phyloP scores from a whole-genome alignment of 305 asterid genomes.

The Solanum hybrid region DNA sequence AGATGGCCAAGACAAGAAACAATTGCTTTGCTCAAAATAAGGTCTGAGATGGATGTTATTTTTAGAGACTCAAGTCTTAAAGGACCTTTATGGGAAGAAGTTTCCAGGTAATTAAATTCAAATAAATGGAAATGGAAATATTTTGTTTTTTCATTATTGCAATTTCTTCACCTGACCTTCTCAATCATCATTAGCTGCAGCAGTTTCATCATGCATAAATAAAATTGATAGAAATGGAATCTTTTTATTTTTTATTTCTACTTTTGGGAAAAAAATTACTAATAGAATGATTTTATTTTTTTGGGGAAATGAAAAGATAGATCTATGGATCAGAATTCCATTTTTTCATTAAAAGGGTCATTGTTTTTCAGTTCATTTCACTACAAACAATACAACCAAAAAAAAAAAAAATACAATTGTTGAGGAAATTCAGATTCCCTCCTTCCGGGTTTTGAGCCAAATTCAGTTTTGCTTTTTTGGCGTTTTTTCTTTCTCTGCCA shows the following conservation, averaged over 20 bases:
- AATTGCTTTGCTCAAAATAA: conserved; percentile 59
- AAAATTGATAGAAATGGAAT: background rate
- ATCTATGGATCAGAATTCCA: conserved; percentile 27
- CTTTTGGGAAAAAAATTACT: background rate
- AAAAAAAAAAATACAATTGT: conserved; percentile 2
- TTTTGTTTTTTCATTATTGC: background rate
- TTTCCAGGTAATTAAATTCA: conserved; percentile 53
- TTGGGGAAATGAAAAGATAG: conserved; percentile 4
- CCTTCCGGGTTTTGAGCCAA: conserved; percentile 33
- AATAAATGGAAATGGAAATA: background rate
- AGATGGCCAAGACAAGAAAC: conserved; percentile 98
- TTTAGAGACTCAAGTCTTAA: conserved; percentile 83
- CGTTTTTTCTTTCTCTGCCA: conserved; percentile 30
- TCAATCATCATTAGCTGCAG: background rate
- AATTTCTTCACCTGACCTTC: background rate
- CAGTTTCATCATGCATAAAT: background rate
- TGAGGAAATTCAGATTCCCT: conserved; percentile 26
- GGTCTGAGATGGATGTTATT: conserved; percentile 78
- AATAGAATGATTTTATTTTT: background rate
- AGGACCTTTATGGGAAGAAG: conserved; percentile 98
- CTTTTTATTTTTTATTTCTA: background rate
- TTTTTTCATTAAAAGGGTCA: conserved; percentile 12
- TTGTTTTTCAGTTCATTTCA: conserved; percentile 28
- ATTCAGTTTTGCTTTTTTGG: conserved; percentile 30
- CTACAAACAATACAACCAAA: conserved; percentile 41